Evolutionary conservation across 2,329 filamentous ascomycete species (phyloP), one percentile per base, ranked within the genome.

Genomic region (Thelonectria olida): DNA sequence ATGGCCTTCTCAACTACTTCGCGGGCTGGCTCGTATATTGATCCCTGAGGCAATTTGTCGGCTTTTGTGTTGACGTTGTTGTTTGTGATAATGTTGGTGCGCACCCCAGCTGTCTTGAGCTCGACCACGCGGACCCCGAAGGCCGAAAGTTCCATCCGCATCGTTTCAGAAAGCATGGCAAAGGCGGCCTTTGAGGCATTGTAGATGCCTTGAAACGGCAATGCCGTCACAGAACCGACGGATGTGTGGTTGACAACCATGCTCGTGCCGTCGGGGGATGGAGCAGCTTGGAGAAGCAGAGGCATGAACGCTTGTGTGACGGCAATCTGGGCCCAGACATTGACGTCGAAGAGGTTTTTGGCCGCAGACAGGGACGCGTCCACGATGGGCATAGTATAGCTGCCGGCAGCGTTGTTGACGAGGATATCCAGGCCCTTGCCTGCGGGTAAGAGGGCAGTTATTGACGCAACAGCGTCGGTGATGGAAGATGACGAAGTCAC

Each of bases 271-370:
- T 63, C 66, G 22, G 68, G 58, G n/a, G 61, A 59, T n/a, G n/a
- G n/a, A n/a, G n/a, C n/a, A n/a, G n/a, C n/a, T 27, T 65, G 65
- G 25, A 75, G 66, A 5, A 72, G 45, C 10, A 75, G 64, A 4
- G 68, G 69, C 5, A 67, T 25, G 59, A 82, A 82, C 0, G 75
- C 73, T 31, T 83, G 75, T 2, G 73, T 74, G 22, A 80, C 71
- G 7, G 67, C 62, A 8, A 82, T 57, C 2, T 69, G 48, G 2
- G 75, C 75, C 74, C 76, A 82, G 31, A 80, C 66, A 56, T 83
- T 83, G 31, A 78, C 66, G 5, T 82, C 78, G 59, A 76, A 81
- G 12, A 81, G 22, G 19, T 64, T 64, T 52, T 73, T 76, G 10
- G 57, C 44, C 5, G 12, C 22, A 1, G 23, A 10, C 3, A 54